Conservation (phyloP, 176 grass and related monocot species). For the Rhynchospora tenuis region DNA sequence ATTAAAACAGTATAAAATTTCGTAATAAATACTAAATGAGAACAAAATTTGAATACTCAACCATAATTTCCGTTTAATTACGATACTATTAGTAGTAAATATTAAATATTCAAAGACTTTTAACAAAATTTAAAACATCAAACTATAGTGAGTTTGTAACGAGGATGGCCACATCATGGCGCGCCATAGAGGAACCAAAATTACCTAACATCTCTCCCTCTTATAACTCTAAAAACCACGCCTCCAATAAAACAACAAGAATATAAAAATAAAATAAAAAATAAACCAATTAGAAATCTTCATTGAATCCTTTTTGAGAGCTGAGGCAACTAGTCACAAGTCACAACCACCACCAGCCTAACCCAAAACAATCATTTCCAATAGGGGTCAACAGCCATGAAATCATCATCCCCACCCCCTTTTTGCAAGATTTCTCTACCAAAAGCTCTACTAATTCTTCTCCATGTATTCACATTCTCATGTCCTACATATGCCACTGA, state of each 20-base stretch:
- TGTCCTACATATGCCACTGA: background rate
- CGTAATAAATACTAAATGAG: background rate
- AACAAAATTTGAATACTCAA: background rate
- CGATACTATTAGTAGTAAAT: background rate
- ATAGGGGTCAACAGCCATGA: constrained; percentile 15
- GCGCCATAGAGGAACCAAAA: constrained; percentile 7
- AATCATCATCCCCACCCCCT: background rate
- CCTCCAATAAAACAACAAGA: background rate
- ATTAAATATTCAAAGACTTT: background rate
- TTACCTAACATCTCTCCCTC: background rate
- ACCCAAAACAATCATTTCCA: background rate
- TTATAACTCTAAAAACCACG: background rate
- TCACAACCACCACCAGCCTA: background rate
- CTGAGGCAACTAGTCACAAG: background rate
- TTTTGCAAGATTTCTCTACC: background rate
- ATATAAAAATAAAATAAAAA: constrained; percentile 8
- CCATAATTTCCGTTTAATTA: background rate
- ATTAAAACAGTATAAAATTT: too few relatives aligned
- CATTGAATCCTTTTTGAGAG: background rate
- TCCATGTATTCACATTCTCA: background rate
- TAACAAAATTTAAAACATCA: background rate
- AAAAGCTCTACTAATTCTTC: background rate
- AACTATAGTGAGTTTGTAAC: background rate
- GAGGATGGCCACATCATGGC: background rate
- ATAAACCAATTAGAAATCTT: constrained; percentile 4